Conservation (phyloP, 257 asterid species). For the Marsdenia floribunda region DNA sequence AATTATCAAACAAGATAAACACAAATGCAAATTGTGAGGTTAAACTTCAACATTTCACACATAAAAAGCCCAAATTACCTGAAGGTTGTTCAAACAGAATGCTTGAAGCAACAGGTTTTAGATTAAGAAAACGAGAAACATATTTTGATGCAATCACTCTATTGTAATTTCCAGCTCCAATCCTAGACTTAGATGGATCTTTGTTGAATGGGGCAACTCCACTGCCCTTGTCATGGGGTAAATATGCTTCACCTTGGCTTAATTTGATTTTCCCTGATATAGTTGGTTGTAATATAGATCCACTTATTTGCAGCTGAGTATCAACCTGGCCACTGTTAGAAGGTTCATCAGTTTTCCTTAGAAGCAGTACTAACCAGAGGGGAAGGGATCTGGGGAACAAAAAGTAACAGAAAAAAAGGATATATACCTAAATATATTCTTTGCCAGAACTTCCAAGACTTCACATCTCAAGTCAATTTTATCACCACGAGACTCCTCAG, state of each 20-base stretch:
- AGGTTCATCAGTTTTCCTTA: conserved; percentile 21
- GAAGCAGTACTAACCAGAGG: background rate
- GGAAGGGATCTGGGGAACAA: background rate
- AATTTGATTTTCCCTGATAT: conserved; percentile 89
- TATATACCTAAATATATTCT: conserved; percentile 74
- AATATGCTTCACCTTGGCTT: conserved; percentile 95
- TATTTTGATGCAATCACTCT: conserved; percentile 88
- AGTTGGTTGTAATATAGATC: conserved; percentile 95
- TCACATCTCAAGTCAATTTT: conserved; percentile 94
- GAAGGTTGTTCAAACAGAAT: conserved; percentile 56
- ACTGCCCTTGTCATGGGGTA: conserved; percentile 94
- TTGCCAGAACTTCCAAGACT: conserved; percentile 91
- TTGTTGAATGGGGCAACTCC: conserved; percentile 72
- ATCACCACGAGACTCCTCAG: conserved; percentile 68
- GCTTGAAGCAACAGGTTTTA: conserved; percentile 70
- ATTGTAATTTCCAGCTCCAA: conserved; percentile 65
- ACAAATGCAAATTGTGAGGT: background rate
- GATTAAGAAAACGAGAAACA: conserved; percentile 83
- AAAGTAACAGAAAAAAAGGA: background rate
- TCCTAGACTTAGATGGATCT: conserved; percentile 46
- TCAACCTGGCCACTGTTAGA: conserved; percentile 94
- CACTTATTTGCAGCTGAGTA: conserved; percentile 82
- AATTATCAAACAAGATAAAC: background rate
- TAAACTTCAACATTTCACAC: background rate
- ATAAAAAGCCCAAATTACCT: conserved; percentile 37